Percentiles rank a stretch among this genome's conserved stretches.
These are phyloP conservation scores for Podaxis pistillaris DNA, from an alignment of 768 basidiomycete species.

Conservation along the genomic window DNA sequence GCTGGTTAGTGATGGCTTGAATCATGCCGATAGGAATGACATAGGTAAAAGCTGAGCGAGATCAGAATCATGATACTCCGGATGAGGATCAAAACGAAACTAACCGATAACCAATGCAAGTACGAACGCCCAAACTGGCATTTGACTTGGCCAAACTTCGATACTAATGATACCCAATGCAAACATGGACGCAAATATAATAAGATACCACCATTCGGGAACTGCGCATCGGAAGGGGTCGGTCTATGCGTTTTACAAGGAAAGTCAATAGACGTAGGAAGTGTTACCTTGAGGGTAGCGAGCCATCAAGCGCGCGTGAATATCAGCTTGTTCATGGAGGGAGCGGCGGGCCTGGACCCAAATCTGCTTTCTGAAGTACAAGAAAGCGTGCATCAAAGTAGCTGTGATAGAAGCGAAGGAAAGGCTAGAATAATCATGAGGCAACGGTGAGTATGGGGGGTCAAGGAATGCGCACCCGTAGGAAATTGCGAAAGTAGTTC, in stretches of 20 bases:
- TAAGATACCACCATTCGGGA: slow-evolving; percentile 81
- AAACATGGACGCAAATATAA: slow-evolving; percentile 65
- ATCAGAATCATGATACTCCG: slow-evolving; percentile 25
- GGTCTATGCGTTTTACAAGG: background rate
- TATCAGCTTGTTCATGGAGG: slow-evolving; percentile 73
- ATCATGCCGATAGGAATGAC: slow-evolving; percentile 65
- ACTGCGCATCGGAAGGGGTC: slow-evolving; percentile 26
- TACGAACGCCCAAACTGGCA: slow-evolving; percentile 47
- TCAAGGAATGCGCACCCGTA: slow-evolving; percentile 44
- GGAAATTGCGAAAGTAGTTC: slow-evolving; percentile 68
- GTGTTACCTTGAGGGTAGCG: slow-evolving; percentile 49
- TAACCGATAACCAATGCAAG: slow-evolving; percentile 59
- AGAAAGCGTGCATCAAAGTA: slow-evolving; percentile 61
- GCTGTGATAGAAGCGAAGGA: slow-evolving; percentile 79
- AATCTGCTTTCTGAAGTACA: slow-evolving; percentile 77
- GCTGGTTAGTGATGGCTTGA: slow-evolving; percentile 74
- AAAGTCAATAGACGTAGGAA: background rate
- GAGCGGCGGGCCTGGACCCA: slow-evolving; percentile 66
- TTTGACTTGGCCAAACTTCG: slow-evolving; percentile 55
- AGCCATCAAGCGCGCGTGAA: slow-evolving; percentile 79
- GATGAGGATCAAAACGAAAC: slow-evolving; percentile 25
- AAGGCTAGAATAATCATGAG: slow-evolving; percentile 26
- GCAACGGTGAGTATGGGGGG: slow-evolving; percentile 35
- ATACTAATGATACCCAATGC: slow-evolving; percentile 62
- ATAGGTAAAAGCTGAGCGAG: slow-evolving; percentile 47